These are phyloP conservation scores for Aspergillus wentii DNA, from an alignment of 495 filamentous ascomycete species.

Conservation along the genomic window DNA sequence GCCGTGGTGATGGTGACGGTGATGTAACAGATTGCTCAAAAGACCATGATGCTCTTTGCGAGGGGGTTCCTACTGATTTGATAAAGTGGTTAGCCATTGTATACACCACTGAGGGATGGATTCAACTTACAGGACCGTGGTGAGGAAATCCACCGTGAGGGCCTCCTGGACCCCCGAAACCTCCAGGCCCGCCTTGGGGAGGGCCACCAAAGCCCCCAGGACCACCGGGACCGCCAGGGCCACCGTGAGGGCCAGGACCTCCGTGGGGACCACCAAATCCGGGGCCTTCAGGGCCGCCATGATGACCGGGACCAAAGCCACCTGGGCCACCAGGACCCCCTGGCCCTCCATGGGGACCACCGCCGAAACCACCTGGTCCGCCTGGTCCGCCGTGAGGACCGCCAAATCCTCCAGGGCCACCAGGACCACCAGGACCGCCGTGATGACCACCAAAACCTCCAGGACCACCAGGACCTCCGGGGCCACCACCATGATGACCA, in stretches of 20 bases:
- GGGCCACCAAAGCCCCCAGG: neutral
- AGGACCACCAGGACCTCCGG: too few species aligned
- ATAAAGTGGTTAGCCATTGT: neutral
- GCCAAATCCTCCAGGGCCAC: neutral
- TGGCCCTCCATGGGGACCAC: neutral
- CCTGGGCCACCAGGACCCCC: neutral
- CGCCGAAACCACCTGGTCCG: too few species aligned
- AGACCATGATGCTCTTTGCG: neutral
- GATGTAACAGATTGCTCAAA: neutral
- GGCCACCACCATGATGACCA: too few species aligned
- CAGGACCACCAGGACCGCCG: neutral
- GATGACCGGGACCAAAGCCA: neutral
- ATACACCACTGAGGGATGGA: neutral
- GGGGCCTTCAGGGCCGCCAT: neutral
- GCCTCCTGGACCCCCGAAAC: neutral
- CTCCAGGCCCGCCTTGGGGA: neutral
- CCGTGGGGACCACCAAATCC: neutral
- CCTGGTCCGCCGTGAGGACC: neutral
- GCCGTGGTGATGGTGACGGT: neutral
- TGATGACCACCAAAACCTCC: too few species aligned
- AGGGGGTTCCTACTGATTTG: neutral
- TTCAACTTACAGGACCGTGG: neutral
- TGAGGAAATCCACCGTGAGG: neutral
- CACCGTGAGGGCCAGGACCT: neutral
- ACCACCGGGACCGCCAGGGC: neutral